Base-by-base conservation (phyloP, 2,329 filamentous ascomycete species). In the Exophiala alcalophila region DNA sequence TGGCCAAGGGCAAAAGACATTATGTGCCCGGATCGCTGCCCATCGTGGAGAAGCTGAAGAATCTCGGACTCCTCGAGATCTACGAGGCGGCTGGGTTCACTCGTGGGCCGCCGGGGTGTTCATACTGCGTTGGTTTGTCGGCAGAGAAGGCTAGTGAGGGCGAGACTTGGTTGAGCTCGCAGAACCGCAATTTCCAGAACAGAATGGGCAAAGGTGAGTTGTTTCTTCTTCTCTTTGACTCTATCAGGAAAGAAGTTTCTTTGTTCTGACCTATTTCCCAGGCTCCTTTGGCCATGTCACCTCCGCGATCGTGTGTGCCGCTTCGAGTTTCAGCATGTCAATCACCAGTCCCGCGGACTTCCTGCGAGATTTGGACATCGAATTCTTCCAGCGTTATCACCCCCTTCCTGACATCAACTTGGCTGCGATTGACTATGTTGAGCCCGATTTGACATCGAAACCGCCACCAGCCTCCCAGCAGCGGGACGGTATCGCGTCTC, bases 171-270 rank as follows among this genome's bases (percentile, higher is more conserved):
- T 50, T 72, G 2, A 65, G 59, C n/a, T 68, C 64, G 9, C 67
- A 72, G 52, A 72, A 73, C 43, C 58, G 69, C 8, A 72, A 73
- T 49, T 72, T 71, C 44, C 53, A 67, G 47, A 71, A 73, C 46
- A 53, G 69, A 2, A 72, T 71, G 66, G 67, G 67, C 2, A 60
- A 58, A 49, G 66, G 67, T 67, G 40, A 21, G 42, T 29, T 16
- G 4, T 3, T 24, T 16, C 11, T 5, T 11, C 9, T 3, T 9
- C 9, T 20, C 8, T 19, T 7, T 10, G 24, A 9, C 24, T 18
- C 15, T 20, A 12, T 11, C 12, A 28, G 4, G 18, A 3, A 11
- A 16, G 9, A 18, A 4, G 18, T 3, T 29, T 14, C n/a, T 4
- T 15, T 20, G 10, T 12, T 21, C 3, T 19, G n/a, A 14, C 4